phyloP scores from a whole-genome alignment of 78 protist species.

The Planoprotostelium fungivorum region DNA sequence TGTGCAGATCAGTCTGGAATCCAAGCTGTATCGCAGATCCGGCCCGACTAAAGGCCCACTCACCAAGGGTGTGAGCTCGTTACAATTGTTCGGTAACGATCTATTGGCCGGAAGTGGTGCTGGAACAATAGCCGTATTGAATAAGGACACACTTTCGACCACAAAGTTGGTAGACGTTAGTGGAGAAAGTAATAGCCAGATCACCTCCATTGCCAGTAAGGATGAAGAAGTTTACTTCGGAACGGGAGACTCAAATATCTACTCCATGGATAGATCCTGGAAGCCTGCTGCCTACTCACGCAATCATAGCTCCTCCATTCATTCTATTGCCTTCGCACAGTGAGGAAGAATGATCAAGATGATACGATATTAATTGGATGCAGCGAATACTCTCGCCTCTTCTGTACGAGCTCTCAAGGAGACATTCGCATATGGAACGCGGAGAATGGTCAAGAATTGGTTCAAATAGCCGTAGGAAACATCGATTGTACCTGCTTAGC shows the following conservation, averaged over 20 bases:
- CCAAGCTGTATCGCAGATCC: background rate
- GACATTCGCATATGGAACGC: slow-evolving; percentile 73
- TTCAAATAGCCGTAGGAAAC: slow-evolving; percentile 41
- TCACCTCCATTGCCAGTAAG: background rate
- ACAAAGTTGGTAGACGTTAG: background rate
- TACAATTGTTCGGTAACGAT: background rate
- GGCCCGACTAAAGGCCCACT: slow-evolving; percentile 32
- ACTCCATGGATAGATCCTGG: background rate
- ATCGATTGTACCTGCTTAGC: slow-evolving; percentile 29
- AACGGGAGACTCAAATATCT: background rate
- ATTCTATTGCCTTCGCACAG: slow-evolving; percentile 57
- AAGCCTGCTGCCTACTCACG: background rate
- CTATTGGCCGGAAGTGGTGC: slow-evolving; percentile 55
- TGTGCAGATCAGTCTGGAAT: slow-evolving; percentile 3
- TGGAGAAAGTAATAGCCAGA: background rate
- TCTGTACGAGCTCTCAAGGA: slow-evolving; percentile 44
- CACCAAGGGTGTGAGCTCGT: slow-evolving; percentile 16
- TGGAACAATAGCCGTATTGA: slow-evolving; percentile 25
- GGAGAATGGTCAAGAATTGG: slow-evolving; percentile 42
- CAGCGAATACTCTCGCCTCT: slow-evolving; percentile 47
- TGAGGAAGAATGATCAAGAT: background rate
- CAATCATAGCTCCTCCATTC: background rate
- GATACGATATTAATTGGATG: background rate
- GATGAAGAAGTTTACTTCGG: background rate
- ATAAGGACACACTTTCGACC: slow-evolving; percentile 14